These are phyloP conservation scores for Flaveria floridana DNA, from an alignment of 140 eudicot genomes.

Conservation along the genomic window DNA sequence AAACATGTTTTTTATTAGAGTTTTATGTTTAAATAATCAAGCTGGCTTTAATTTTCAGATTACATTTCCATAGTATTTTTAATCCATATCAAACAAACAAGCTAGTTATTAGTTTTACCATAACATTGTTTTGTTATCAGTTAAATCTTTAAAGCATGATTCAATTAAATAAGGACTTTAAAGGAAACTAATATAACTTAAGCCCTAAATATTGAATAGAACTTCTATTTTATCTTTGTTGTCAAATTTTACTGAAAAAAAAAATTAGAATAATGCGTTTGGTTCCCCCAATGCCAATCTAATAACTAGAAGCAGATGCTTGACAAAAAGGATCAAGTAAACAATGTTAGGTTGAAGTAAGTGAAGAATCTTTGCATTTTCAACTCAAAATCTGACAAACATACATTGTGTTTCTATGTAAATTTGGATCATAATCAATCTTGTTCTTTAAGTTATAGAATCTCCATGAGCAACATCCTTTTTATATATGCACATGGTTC, in stretches of 20 bases:
- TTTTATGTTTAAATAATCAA: no score
- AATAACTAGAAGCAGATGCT: conserved; percentile 38
- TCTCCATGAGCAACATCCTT: conserved; percentile 34
- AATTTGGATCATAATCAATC: conserved; percentile 36
- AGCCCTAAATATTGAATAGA: conserved; percentile 2
- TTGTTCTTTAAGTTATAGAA: conserved; percentile 33
- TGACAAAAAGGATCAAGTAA: conserved; percentile 40
- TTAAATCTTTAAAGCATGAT: not conserved
- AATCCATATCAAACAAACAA: no score
- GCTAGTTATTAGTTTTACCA: not conserved
- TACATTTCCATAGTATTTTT: not conserved
- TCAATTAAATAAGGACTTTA: not conserved
- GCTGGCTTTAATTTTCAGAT: not conserved
- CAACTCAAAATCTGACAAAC: conserved; percentile 47
- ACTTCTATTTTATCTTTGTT: conserved; percentile 38
- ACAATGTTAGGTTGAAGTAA: conserved; percentile 38
- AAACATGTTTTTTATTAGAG: no score
- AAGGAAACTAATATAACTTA: not conserved
- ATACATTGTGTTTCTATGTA: conserved; percentile 38
- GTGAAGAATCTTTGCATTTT: conserved; percentile 39
- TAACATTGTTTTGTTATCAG: not conserved
- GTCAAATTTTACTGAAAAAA: conserved; percentile 22
- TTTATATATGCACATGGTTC: conserved; percentile 20
- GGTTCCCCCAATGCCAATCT: conserved; percentile 47
- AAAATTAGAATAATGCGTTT: conserved; percentile 18